Percentiles rank a stretch among this genome's conserved stretches.
Evolutionary conservation across 2,329 filamentous ascomycete species (phyloP).

Genomic region (Metarhizium sp.): DNA sequence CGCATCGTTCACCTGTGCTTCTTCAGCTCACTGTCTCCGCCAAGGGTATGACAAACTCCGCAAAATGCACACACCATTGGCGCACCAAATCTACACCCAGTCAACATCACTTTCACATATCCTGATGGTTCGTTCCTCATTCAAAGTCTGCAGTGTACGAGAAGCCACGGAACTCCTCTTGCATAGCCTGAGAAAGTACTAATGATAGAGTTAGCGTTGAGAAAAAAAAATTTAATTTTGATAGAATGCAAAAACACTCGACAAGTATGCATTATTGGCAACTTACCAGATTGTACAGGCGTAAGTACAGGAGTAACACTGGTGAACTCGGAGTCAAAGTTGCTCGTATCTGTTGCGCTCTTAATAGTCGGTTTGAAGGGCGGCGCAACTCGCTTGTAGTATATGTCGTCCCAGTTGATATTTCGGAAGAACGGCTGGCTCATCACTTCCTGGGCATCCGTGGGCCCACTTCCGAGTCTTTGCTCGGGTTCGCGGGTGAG

Average conservation of each 20-base stretch:
- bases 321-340: constrained; percentile 97
- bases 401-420: constrained; percentile 98
- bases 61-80: neutral
- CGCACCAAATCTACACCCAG: neutral
- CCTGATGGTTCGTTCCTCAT: constrained; percentile 26
- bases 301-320: constrained; percentile 96
- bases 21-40: neutral
- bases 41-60: neutral
- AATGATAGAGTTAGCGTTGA: constrained; percentile 15
- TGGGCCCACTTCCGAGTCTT: constrained; percentile 85
- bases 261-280: neutral
- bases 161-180: constrained; percentile 98
- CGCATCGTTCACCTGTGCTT: neutral
- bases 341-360: constrained; percentile 94
- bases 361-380: constrained; percentile 88
- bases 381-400: constrained; percentile 82
- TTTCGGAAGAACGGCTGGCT: constrained; percentile 96
- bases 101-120: constrained; percentile 10
- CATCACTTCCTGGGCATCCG: constrained; percentile 98
- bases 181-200: constrained; percentile 98
- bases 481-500: constrained; percentile 91
- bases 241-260: too few relatives aligned
- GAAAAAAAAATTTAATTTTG: neutral
- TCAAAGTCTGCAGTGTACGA: constrained; percentile 93
- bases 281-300: constrained; percentile 90